Percentiles rank a stretch among this genome's conserved stretches.
Conservation (phyloP, 164 flowering plant genomes). For the Vitis riparia region DNA sequence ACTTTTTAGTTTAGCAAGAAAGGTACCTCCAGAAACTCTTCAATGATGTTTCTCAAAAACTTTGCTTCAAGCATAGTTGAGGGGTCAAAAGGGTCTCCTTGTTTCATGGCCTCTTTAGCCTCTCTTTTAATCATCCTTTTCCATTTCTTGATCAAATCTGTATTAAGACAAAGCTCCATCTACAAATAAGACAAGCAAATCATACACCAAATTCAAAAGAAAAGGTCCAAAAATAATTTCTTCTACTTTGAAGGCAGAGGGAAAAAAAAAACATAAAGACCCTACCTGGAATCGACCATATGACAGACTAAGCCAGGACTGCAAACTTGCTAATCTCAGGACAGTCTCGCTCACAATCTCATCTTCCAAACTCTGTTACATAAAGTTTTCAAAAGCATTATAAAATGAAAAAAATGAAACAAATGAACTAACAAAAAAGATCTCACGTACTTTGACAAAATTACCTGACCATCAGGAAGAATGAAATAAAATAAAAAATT, state of each 20-base stretch:
- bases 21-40: constrained; percentile 86
- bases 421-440: too few relatives aligned
- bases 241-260: too few relatives aligned
- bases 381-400: not conserved
- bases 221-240: not conserved
- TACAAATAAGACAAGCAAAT: constrained; percentile 21
- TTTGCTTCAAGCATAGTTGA: constrained; percentile 60
- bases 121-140: constrained; percentile 67
- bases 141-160: constrained; percentile 82
- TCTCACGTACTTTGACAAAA: too few relatives aligned
- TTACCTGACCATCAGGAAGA: too few relatives aligned
- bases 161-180: constrained; percentile 88
- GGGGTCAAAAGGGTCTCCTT: constrained; percentile 62
- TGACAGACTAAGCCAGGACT: constrained; percentile 88
- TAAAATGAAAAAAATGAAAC: too few relatives aligned
- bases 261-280: too few relatives aligned
- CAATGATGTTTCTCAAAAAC: constrained; percentile 75
- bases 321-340: constrained; percentile 70
- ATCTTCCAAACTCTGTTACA: constrained; percentile 92
- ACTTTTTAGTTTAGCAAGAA: not conserved
- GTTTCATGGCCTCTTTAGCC: constrained; percentile 62
- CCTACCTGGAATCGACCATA: constrained; percentile 90
- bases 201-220: not conserved
- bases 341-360: constrained; percentile 83
- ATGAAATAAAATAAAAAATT: too few relatives aligned